Base-by-base conservation (phyloP, 257 asterid species). In the Salvia miltiorrhiza region DNA sequence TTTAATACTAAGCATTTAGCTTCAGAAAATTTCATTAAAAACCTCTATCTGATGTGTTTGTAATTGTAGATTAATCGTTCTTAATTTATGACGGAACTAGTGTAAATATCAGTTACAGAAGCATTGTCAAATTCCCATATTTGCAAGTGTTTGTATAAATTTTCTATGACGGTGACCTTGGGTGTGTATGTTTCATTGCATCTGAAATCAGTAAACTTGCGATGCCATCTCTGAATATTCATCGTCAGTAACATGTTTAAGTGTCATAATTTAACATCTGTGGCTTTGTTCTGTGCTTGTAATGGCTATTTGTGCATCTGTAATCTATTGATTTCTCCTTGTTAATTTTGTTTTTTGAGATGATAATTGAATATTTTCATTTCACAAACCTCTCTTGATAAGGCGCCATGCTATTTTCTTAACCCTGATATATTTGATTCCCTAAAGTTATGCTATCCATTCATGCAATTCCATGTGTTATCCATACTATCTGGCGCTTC, bases 141-240 rank as follows among this genome's bases (percentile, higher is more conserved):
- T 39, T 55, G 0, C 5, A 32, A n/a, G 48, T 45, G 21, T 67
- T 77, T 67, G 65, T 57, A 69, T 23, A 54, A 26, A 3, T 56
- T 12, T 13, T 10, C 14, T 35, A 9, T 19, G 56, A 50, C 21
- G 56, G 37, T 62, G 57, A 39, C 9, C 2, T 8, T 9, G n/a
- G 7, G 43, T 39, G 7, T 49, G 26, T 53, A 5, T 47, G 30
- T 59, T 57, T 24, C 7, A 17, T 21, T 11, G 32, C 32, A 20
- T 45, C 19, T 4, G n/a, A n/a, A n/a, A n/a, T n/a, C n/a, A n/a
- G 49, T 45, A 5, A 21, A 30, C 30, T 26, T 14, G 5, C 1
- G 16, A 1, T 13, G 57, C n/a, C 24, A 33, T 64, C 1, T 9
- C 33, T 14, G 2, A 35, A 47, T 35, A 21, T 26, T 50, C 39